Base-by-base conservation (phyloP, 345 rosid genomes). In the Xanthoceras sorbifolium region DNA sequence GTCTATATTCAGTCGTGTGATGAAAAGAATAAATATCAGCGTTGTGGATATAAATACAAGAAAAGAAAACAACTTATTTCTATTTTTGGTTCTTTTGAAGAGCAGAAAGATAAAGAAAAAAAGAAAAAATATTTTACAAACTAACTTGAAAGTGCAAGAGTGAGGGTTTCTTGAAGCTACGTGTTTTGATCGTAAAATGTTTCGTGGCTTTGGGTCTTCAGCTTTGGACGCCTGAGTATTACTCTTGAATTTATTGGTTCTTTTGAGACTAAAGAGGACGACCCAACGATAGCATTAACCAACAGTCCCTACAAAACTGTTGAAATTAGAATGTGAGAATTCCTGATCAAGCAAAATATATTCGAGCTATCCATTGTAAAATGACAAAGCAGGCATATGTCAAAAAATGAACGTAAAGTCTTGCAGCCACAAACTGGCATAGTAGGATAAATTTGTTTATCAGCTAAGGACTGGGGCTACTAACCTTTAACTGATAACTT, bases 401-500 rank as follows among this genome's bases (percentile, higher is more conserved):
- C n/a, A n/a, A n/a, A n/a, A n/a, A n/a, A n/a, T n/a, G n/a, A 44
- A 18, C 18, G 0, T 54, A n/a, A 17, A 59, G 34, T 20, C 46
- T 44, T 20, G 42, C 68, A 44, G 48, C 46, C 15, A 54, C 9
- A 10, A 4, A 48, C 3, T 67, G 32, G 34, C 23, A 42, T 72
- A 7, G 38, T 38, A 67, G 44, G 65, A 66, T 59, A 34, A 25
- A 59, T 71, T 48, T 64, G 64, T 61, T 10, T 6, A 71, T 72
- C 57, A 38, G 29, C 60, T 32, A 22, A 36, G 9, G 75, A 54
- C 2, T 44, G 54, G 32, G 69, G 60, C 46, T 71, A 73, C 81
- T 44, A 66, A 80, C 91, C 85, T 84, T 57, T 15, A 36, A 68
- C 64, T 7, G 77, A 73, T 23, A 29, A 52, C 64, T 36, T 5